Evolutionary conservation across 192 early-diverging fungal species (phyloP), one percentile per base, ranked within the genome.

Genomic region (Backusella macrospora): DNA sequence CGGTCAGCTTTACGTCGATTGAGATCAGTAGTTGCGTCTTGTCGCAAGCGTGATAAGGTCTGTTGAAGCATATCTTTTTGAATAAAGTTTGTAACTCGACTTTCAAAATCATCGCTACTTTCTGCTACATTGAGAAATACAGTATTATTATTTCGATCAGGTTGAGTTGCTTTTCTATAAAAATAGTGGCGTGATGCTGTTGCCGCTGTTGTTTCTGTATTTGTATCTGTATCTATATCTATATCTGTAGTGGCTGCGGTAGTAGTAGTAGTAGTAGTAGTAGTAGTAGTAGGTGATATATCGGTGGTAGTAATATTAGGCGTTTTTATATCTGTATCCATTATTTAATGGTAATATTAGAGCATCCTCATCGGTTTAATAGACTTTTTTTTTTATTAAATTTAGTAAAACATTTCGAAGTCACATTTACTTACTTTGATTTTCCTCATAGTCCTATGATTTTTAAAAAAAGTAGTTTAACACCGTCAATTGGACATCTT

Each of bases 171-270:
- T 44, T 49, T 67, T 46, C 73, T 38, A 16, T 67, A 65, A 67
- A 74, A 66, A 26, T 74, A 74, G 15, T 66, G 73, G 14, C 64
- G 26, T 12, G 73, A 74, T 21, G 59, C 37, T 63, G 38, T n/a
- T 18, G 46, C 12, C 0, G 68, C 46, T 71, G 46, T 71, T 3
- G 48, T 0, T 66, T 66, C 65, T 16, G 16, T 47, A 10, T 0
- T 10, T 47, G 46, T 47, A 47, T 34, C 2, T 34, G 0, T 34
- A 34, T 0, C 29, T 34, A 2, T 34, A 34, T 34, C 29, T 34
- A 34, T 34, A 34, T 34, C 29, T 34, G 29, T 34, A 34, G 29
- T 34, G 29, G 0, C 29, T 34, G 29, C 2, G 29, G 29, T 34
- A 34, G 29, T 34, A 34, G 29, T 34, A 34, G 29, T 34, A 34